Conservation (phyloP, 192 early-diverging fungal genomes). For the Borealophlyctis nickersoniae region DNA sequence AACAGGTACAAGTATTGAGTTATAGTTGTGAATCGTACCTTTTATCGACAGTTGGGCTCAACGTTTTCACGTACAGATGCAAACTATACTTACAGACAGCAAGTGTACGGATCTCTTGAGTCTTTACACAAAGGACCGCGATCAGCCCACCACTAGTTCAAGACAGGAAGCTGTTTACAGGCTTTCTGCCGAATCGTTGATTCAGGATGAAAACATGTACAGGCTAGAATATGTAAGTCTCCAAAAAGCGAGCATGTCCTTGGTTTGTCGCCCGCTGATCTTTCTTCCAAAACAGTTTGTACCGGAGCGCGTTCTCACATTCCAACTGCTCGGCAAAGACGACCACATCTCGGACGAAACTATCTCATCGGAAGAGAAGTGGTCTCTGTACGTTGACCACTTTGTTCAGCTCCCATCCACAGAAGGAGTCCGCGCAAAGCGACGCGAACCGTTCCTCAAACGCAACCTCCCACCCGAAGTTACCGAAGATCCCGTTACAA, state of each 20-base stretch:
- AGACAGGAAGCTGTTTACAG: slow-evolving; percentile 54
- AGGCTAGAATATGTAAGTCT: slow-evolving; percentile 73
- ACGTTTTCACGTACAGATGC: slow-evolving; percentile 33
- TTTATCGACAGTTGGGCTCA: too few species aligned
- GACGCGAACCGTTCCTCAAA: slow-evolving; percentile 69
- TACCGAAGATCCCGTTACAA: slow-evolving; percentile 42
- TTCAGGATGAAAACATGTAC: slow-evolving; percentile 73
- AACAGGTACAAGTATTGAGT: slow-evolving; percentile 56
- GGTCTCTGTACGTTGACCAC: slow-evolving; percentile 92
- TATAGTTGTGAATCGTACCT: too few species aligned
- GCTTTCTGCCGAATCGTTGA: slow-evolving; percentile 39
- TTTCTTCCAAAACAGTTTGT: slow-evolving; percentile 43
- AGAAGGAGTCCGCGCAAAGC: slow-evolving; percentile 67
- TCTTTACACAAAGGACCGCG: slow-evolving; percentile 46
- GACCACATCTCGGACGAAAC: slow-evolving; percentile 79
- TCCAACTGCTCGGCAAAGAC: slow-evolving; percentile 86
- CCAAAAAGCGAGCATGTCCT: background rate
- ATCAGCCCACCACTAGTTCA: slow-evolving; percentile 32
- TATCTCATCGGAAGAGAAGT: slow-evolving; percentile 85
- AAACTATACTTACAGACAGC: slow-evolving; percentile 63
- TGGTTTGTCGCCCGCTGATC: slow-evolving; percentile 1
- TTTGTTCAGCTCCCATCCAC: slow-evolving; percentile 86
- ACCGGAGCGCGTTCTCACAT: slow-evolving; percentile 64
- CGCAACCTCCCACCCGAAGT: slow-evolving; percentile 52
- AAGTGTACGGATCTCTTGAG: slow-evolving; percentile 53